A percentile compares a stretch with the other conserved stretches of the same genome.
Evolutionary conservation across 768 basidiomycete species (phyloP).

Genomic region (Tylopilus sp.): DNA sequence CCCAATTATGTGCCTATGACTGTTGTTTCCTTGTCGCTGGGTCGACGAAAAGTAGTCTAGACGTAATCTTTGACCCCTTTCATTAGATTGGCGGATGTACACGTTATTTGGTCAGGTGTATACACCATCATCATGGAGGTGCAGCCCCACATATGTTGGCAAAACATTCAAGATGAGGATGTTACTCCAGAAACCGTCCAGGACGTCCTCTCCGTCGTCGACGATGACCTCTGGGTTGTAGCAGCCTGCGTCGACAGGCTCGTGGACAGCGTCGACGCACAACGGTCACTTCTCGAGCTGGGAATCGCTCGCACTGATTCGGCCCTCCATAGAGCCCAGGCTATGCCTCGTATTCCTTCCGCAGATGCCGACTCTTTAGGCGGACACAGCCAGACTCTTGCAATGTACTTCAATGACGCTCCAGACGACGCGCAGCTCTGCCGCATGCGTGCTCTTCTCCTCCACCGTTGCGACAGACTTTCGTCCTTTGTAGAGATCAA

Average conservation of each 20-base stretch:
- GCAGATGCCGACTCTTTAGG: slow-evolving; percentile 16
- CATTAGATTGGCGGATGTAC: background rate
- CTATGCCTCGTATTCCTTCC: slow-evolving; percentile 30
- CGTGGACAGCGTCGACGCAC: slow-evolving; percentile 51
- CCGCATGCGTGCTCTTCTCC: slow-evolving; percentile 61
- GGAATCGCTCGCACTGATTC: slow-evolving; percentile 59
- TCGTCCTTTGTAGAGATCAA: slow-evolving; percentile 70
- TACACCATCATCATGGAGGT: slow-evolving; percentile 34
- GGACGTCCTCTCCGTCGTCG: slow-evolving; percentile 45
- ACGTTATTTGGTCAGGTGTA: background rate
- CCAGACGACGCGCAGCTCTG: slow-evolving; percentile 64
- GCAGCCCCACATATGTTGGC: slow-evolving; percentile 52
- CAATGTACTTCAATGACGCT: slow-evolving; percentile 53
- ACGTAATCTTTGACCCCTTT: background rate
- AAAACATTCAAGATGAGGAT: slow-evolving; percentile 51
- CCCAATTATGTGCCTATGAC: slow-evolving; percentile 4
- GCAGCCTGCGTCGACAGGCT: slow-evolving; percentile 72
- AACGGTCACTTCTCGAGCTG: slow-evolving; percentile 56
- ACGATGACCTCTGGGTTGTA: slow-evolving; percentile 74
- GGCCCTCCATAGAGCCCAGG: slow-evolving; percentile 46
- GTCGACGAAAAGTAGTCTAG: slow-evolving; percentile 32
- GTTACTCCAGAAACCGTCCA: slow-evolving; percentile 49
- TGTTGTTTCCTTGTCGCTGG: slow-evolving; percentile 34
- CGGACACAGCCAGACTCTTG: slow-evolving; percentile 29
- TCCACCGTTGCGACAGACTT: slow-evolving; percentile 64